Evolutionary conservation across 352 stramenopile species (phyloP), one percentile per base, ranked within the genome.

Genomic region (Phytophthora sansomeana): DNA sequence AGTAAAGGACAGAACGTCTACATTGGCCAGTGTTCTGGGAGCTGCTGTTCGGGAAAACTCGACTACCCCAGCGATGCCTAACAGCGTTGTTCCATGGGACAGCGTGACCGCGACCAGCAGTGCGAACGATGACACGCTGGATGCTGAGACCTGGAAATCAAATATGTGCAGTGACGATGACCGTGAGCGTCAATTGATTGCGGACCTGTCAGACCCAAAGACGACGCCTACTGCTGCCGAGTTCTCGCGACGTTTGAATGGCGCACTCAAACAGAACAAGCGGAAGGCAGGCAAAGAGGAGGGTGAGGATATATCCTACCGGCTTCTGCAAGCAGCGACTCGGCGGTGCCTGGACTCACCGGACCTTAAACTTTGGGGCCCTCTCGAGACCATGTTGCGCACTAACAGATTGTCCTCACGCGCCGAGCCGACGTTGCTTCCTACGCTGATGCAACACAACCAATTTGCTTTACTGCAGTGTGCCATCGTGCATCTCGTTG

Each of bases 1-100:
- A n/a, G 81, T 92, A 38, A 80, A 75, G 58, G 88, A 89, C 71
- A 92, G 85, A 65, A 74, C 82, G 63, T 91, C 85, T 36, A 90
- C 85, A 6, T 70, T 93, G 5, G 80, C 83, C 0, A 92, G 81
- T 57, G 85, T 93, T 24, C 51, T 93, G 1, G 85, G 85, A 48
- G 78, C 79, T 4, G 79, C 74, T 5, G 59, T 62, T 21, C 32
- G 19, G 6, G 50, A 62, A 16, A 41, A 24, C 6, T 43, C 48
- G 2, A 26, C 46, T 0, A 49, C 66, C 4, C 78, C 80, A 28
- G 67, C 72, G 13, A 64, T 87, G 41, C 81, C 81, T 7, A 78
- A 90, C 56, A 75, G 46, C 28, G 46, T 53, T 10, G 74, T 86
- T 21, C 74, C 80, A 58, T 91, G 84, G 81, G 46, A 50, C 24